Evolutionary conservation across 768 basidiomycete genomes (phyloP).

Genomic region (Boletus reticuloceps): DNA sequence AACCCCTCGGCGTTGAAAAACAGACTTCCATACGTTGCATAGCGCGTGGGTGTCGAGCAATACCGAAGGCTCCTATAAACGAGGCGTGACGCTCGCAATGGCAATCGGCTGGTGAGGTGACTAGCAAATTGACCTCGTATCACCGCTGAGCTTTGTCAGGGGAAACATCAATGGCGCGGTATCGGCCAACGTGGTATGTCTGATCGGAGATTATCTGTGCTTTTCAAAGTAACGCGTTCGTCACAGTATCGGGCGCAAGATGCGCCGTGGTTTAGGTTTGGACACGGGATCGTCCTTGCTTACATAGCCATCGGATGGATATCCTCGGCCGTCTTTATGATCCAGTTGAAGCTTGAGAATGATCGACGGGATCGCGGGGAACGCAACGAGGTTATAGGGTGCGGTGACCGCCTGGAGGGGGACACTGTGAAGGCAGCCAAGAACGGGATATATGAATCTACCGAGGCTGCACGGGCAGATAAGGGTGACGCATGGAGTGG

Average conservation of each 20-base stretch:
- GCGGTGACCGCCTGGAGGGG: constrained; percentile 44
- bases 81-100: constrained; percentile 66
- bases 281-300: constrained; percentile 66
- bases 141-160: constrained; percentile 18
- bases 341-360: constrained; percentile 58
- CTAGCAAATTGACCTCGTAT: constrained; percentile 12
- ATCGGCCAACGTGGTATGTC: constrained; percentile 59
- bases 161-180: constrained; percentile 73
- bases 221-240: background rate
- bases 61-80: constrained; percentile 72
- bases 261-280: constrained; percentile 65
- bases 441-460: constrained; percentile 55
- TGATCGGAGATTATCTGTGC: background rate
- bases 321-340: constrained; percentile 46
- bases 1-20: constrained; percentile 4
- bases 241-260: constrained; percentile 61
- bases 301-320: constrained; percentile 68
- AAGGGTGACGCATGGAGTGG: constrained; percentile 78
- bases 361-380: constrained; percentile 60
- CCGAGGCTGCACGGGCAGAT: constrained; percentile 52
- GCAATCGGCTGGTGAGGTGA: constrained; percentile 54
- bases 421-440: constrained; percentile 23
- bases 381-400: constrained; percentile 60
- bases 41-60: constrained; percentile 75
- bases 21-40: constrained; percentile 2